Evolutionary conservation across 768 basidiomycete genomes (phyloP), one percentile per base, ranked within the genome.

Genomic region (Udeniomyces megalosporus): DNA sequence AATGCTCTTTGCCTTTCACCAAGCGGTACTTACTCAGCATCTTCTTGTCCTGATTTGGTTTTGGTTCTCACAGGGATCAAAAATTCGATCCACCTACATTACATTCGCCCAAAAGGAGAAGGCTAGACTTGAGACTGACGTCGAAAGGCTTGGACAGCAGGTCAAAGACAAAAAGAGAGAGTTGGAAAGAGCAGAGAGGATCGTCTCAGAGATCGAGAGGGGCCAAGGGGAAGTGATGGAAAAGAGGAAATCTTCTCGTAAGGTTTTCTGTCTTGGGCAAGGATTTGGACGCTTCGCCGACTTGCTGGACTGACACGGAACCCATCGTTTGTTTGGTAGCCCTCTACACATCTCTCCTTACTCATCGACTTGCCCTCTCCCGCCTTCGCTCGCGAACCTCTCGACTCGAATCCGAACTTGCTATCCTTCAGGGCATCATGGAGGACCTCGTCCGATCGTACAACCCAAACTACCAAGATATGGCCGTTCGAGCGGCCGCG

Each of bases 381-480:
- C 83, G 87, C 17, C 80, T 99, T 0, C 80, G 83, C 62, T 78
- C 78, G 42, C 83, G 86, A 69, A 78, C 88, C 71, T 76, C 82
- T 61, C 81, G 82, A 64, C 82, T 86, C 62, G 72, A 87, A 29
- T 81, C 85, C 63, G 84, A 84, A 56, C 83, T 92, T 69, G 80
- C 80, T 64, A 78, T 82, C 50, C 80, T 99, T 2, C 85, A 84
- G 26, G 80, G 83, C n/a, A 87, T 99, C 55, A 79, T 99, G 6
- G 80, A 83, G 62, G 77, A 83, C 31, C 80, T 99, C 12, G 80
- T 88, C 24, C 80, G 81, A 11, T 84, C 85, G 4, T 96, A 95
- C 76, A 99, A 99, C 72, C 93, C 93, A 17, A 99, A 99, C 73
- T 96, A 96, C 74, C 92, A 96, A 57, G 93, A 99, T 71, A 97